These are phyloP conservation scores for Arthrobotrys pseudoclavata DNA, from an alignment of 2,329 filamentous ascomycete species.

Conservation along the genomic window DNA sequence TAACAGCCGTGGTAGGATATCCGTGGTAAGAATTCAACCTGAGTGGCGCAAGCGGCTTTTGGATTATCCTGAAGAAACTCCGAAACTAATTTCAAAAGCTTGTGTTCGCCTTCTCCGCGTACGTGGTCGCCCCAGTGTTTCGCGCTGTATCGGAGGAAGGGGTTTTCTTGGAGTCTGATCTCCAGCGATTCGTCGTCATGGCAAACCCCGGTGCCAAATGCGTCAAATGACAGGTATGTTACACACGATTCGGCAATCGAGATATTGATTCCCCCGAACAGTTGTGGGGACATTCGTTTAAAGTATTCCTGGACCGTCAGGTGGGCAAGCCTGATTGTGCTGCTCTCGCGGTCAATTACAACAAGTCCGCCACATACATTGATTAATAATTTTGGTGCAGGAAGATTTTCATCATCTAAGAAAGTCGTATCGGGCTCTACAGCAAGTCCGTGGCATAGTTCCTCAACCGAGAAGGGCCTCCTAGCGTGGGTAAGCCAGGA, in stretches of 20 bases:
- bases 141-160: conserved; percentile 40
- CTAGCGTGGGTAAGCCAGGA: conserved; percentile 43
- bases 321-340: conserved; percentile 38
- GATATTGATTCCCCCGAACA: conserved; percentile 34
- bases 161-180: conserved; percentile 32
- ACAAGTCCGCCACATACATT: conserved; percentile 49
- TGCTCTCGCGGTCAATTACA: conserved; percentile 39
- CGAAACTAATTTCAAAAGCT: conserved; percentile 31
- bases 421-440: conserved; percentile 35
- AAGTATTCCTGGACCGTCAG: conserved; percentile 50
- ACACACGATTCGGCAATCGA: conserved; percentile 45
- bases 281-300: conserved; percentile 18
- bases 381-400: conserved; percentile 42
- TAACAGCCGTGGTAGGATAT: conserved; percentile 61
- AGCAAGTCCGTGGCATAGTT: conserved; percentile 40
- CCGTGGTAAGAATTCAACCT: conserved; percentile 47
- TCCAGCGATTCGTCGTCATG: conserved; percentile 36
- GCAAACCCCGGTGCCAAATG: conserved; percentile 28
- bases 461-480: conserved; percentile 36
- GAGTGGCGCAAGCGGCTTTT: conserved; percentile 60
- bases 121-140: conserved; percentile 45
- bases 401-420: conserved; percentile 41
- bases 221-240: conserved; percentile 40
- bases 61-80: conserved; percentile 37
- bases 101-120: conserved; percentile 42